Evolutionary conservation across 129 eudicot species (phyloP).

Genomic region (Deinandra increscens): DNA sequence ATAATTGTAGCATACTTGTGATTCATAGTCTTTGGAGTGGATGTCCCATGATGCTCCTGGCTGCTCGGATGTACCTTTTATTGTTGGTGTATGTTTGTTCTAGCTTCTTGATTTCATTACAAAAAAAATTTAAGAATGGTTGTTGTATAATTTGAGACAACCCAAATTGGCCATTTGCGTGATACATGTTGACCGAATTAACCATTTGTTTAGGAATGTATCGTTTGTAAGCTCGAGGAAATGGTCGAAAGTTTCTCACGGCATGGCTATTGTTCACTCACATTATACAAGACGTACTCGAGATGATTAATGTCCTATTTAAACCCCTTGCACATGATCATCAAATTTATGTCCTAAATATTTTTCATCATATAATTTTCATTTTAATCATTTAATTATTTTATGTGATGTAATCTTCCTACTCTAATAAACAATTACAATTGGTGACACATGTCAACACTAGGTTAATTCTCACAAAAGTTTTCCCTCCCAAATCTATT

Average conservation of each 20-base stretch:
- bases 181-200: not conserved
- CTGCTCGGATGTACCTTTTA: constrained; percentile 70
- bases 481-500: too few species aligned
- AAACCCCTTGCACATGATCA: constrained; percentile 56
- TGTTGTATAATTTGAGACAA: too few species aligned
- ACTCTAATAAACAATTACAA: too few species aligned
- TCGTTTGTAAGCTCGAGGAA: constrained; percentile 76
- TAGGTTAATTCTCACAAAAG: too few species aligned
- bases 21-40: constrained; percentile 61
- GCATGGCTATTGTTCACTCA: constrained; percentile 66
- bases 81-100: constrained; percentile 76
- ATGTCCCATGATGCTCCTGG: constrained; percentile 82
- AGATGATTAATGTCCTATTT: constrained; percentile 65
- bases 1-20: too few species aligned
- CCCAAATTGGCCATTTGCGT: too few species aligned
- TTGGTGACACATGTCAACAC: too few species aligned
- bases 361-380: too few species aligned
- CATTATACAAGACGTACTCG: constrained; percentile 66
- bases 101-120: constrained; percentile 33
- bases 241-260: constrained; percentile 60
- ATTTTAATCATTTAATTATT: too few species aligned
- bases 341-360: constrained; percentile 61
- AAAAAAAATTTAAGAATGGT: too few species aligned
- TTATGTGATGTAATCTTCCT: too few species aligned
- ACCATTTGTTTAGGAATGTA: not conserved